A percentile compares a stretch with the other conserved stretches of the same genome.
These are phyloP conservation scores for Chenopodium formosanum DNA, from an alignment of 148 eudicot genomes.

Conservation along the genomic window DNA sequence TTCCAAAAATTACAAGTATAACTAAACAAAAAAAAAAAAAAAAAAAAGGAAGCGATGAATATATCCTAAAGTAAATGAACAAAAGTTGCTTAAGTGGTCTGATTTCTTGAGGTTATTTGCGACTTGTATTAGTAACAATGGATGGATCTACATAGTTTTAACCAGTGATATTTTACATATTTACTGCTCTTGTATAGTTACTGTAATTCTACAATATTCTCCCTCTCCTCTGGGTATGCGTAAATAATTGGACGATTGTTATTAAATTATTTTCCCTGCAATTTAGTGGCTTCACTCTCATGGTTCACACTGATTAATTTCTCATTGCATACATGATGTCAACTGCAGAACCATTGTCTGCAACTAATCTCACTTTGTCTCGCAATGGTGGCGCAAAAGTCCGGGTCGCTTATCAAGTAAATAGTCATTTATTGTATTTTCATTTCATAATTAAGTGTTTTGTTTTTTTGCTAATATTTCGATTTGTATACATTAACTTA, in stretches of 20 bases:
- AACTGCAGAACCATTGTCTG: slow-evolving; percentile 52
- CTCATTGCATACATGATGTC: background rate
- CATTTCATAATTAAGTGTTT: background rate
- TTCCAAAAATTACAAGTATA: no score
- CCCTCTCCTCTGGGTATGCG: background rate
- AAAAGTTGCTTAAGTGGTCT: background rate
- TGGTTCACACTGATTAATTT: background rate
- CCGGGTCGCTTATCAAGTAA: slow-evolving; percentile 59
- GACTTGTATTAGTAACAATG: background rate
- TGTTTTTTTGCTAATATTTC: slow-evolving; percentile 6
- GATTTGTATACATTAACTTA: slow-evolving; percentile 19
- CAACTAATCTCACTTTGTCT: slow-evolving; percentile 37
- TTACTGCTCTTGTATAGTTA: background rate
- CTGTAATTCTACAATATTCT: background rate
- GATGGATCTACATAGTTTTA: background rate
- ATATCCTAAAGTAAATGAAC: background rate
- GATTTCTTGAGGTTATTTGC: background rate
- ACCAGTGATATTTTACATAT: background rate
- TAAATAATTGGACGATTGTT: background rate
- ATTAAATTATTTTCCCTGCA: background rate
- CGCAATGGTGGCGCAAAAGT: slow-evolving; percentile 43
- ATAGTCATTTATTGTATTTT: background rate
- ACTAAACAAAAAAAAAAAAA: no score
- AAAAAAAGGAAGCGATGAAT: background rate
- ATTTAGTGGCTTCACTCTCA: background rate